A percentile compares a stretch with the other conserved stretches of the same genome.
These are phyloP conservation scores for Conticribra weissflogii DNA, from an alignment of 108 stramenopile genomes.

Conservation along the genomic window DNA sequence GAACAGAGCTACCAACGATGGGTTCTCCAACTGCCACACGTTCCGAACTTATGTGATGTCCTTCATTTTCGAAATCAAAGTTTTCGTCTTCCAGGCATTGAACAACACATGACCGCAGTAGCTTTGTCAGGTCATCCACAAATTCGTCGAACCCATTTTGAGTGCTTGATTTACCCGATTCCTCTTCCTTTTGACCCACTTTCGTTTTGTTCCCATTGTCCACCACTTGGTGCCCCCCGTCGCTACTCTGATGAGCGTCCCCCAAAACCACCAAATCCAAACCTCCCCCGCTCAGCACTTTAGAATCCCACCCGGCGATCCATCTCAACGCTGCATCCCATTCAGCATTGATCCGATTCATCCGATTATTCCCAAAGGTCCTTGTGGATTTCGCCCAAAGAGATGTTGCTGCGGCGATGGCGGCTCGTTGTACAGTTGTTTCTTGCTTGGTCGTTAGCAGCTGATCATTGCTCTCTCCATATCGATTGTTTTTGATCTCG, in stretches of 20 bases:
- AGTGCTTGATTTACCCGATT: not conserved
- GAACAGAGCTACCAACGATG: conserved; percentile 10
- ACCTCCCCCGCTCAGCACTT: too few relatives aligned
- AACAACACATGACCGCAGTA: conserved; percentile 37
- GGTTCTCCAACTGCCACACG: conserved; percentile 3
- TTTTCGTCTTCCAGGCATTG: conserved; percentile 27
- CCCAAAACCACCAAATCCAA: too few relatives aligned
- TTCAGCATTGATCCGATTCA: conserved; percentile 40
- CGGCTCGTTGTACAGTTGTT: conserved; percentile 38
- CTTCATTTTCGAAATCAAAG: conserved; percentile 15
- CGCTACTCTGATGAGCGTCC: too few relatives aligned
- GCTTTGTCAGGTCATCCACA: conserved; percentile 40
- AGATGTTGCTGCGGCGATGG: conserved; percentile 39
- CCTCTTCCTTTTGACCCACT: not conserved
- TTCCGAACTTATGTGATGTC: conserved; percentile 1
- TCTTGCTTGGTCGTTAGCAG: conserved; percentile 15
- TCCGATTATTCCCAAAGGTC: conserved; percentile 27
- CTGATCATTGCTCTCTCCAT: too few relatives aligned
- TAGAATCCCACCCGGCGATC: conserved; percentile 49
- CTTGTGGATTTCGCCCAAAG: conserved; percentile 28
- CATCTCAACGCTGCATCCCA: conserved; percentile 52
- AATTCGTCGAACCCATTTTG: conserved; percentile 33
- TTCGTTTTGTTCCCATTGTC: too few relatives aligned
- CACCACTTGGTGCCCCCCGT: too few relatives aligned
- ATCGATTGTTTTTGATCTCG: too few relatives aligned